Evolutionary conservation across 2,329 filamentous ascomycete genomes (phyloP).

Genomic region (Diaporthe sp.): DNA sequence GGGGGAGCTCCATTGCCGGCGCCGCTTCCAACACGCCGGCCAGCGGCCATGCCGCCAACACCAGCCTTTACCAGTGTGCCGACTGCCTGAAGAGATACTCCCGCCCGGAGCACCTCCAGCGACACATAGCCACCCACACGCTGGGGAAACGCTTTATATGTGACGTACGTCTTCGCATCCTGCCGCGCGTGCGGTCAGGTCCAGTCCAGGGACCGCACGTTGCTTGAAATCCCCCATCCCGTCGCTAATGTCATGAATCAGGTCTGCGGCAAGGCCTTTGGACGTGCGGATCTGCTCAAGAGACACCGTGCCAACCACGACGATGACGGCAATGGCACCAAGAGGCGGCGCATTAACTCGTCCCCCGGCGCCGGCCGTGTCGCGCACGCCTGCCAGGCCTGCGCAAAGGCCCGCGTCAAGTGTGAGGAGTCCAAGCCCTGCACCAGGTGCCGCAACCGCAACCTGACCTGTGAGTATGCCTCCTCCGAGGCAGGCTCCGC

Average conservation of each 20-base stretch:
- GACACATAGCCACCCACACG: constrained; percentile 66
- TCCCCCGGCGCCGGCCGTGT: constrained; percentile 64
- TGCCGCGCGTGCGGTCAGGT: background rate
- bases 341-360: constrained; percentile 61
- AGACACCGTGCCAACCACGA: constrained; percentile 67
- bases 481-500: constrained; percentile 55
- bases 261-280: constrained; percentile 68
- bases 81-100: constrained; percentile 67
- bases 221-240: constrained; percentile 31
- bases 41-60: constrained; percentile 46
- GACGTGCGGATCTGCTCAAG: constrained; percentile 67
- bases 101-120: constrained; percentile 67
- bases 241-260: constrained; percentile 48
- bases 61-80: constrained; percentile 61
- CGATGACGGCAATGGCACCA: constrained; percentile 59
- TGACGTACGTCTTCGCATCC: constrained; percentile 45
- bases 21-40: constrained; percentile 28
- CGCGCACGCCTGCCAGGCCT: constrained; percentile 66
- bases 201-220: background rate
- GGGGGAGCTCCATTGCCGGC: background rate
- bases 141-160: constrained; percentile 65
- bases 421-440: constrained; percentile 70
- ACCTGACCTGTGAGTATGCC: constrained; percentile 60
- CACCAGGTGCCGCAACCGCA: constrained; percentile 63
- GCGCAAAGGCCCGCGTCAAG: constrained; percentile 67